Percentiles rank a stretch among this genome's conserved stretches.
Evolutionary conservation across 352 stramenopile genomes (phyloP).

Genomic region (Phytophthora podocarpi): DNA sequence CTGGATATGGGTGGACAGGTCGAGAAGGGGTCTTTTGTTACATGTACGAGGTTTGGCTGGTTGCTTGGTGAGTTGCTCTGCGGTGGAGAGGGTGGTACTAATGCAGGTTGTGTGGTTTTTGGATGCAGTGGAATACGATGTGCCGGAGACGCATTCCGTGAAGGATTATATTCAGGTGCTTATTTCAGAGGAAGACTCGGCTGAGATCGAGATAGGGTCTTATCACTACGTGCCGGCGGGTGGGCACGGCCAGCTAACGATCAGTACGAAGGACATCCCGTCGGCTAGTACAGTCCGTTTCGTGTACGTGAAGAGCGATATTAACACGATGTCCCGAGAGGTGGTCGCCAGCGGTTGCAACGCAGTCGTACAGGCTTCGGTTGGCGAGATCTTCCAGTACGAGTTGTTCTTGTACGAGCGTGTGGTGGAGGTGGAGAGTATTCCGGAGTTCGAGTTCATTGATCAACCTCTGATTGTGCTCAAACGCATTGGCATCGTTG

Average conservation of each 20-base stretch:
- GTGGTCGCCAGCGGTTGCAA: conserved; percentile 89
- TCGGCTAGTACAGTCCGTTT: conserved; percentile 78
- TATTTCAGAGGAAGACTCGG: conserved; percentile 72
- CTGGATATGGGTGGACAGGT: conserved; percentile 84
- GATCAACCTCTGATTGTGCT: conserved; percentile 86
- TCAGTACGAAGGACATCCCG: conserved; percentile 75
- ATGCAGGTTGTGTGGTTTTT: not conserved
- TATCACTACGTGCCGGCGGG: conserved; percentile 77
- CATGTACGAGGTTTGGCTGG: conserved; percentile 42
- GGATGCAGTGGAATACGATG: conserved; percentile 75
- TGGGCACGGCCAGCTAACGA: conserved; percentile 73
- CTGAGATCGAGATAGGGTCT: conserved; percentile 74
- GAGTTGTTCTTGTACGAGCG: conserved; percentile 88
- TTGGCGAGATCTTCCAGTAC: conserved; percentile 90
- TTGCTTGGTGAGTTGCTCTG: not conserved
- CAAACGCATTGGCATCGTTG: conserved; percentile 84
- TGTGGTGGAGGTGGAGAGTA: conserved; percentile 88
- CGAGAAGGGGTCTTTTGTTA: conserved; percentile 85
- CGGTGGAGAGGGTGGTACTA: conserved; percentile 3
- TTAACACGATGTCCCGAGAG: conserved; percentile 83
- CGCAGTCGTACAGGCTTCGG: conserved; percentile 79
- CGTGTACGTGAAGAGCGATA: conserved; percentile 88
- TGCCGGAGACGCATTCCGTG: conserved; percentile 77
- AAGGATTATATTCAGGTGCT: conserved; percentile 90
- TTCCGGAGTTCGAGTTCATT: conserved; percentile 87